Evolutionary conservation across 2,329 filamentous ascomycete genomes (phyloP), one percentile per base, ranked within the genome.

Genomic region (Fusarium proliferatum): DNA sequence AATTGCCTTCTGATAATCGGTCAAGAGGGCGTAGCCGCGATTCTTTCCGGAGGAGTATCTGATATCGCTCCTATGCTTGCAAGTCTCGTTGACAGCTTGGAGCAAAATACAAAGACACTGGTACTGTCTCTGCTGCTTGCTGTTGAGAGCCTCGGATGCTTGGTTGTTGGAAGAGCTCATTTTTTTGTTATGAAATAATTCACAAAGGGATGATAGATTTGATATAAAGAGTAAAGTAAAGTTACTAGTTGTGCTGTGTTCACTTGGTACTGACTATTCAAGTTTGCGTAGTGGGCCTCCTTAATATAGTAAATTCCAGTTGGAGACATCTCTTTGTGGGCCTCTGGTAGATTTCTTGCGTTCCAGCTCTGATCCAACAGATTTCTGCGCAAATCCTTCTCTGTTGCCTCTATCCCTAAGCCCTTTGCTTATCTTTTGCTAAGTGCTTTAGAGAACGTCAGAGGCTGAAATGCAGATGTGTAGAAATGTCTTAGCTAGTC

Each of bases 31-130:
- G 36, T 63, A 36, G 39, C 36, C 42, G 28, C 11, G 41, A 41
- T 13, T 49, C 16, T 23, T 49, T 17, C 61, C 53, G 28, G 36
- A 63, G 12, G 61, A 63, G 42, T 49, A 49, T 59, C 13, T 36
- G 6, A 49, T 63, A 30, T 63, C 43, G 12, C 11, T 34, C 28
- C 21, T 63, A 4, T 16, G 42, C 8, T 63, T 63, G 19, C 61
- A 63, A 42, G 61, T 59, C 34, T 63, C 52, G 11, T 63, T 63
- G 42, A 59, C 36, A 33, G 61, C 52, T 23, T 63, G 61, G 28
- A 63, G 52, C 28, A 59, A 19, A 10, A 63, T 63, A 16, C 61
- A 59, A 23, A 63, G 61, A 42, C 42, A 63, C 43, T n/a, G 61
- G 28, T 59, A 63, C 42, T 63, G 52, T 15, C 13, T 63, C 28